Evolutionary conservation across 768 basidiomycete genomes (phyloP).

Genomic region (Daedaleopsis nitida): DNA sequence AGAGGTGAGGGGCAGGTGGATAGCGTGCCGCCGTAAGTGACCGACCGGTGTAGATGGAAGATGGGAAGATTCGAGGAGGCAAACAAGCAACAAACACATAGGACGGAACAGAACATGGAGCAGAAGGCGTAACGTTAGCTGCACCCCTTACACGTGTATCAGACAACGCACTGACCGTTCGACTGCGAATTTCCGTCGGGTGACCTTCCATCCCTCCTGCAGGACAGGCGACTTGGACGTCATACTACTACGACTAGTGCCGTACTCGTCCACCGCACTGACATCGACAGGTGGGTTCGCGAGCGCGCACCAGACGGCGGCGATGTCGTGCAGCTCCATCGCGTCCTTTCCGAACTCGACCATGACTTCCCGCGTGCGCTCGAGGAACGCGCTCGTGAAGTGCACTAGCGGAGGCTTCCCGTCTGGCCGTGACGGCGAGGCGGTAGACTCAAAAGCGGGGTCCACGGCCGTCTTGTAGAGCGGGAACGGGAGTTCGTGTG

Average conservation of each 20-base stretch:
- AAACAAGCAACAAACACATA: neutral
- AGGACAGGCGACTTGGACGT: constrained; percentile 25
- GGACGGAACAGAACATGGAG: neutral
- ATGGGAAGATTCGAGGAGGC: neutral
- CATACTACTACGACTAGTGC: neutral
- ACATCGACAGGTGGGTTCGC: constrained; percentile 55
- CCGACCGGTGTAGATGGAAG: neutral
- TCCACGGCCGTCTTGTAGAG: constrained; percentile 63
- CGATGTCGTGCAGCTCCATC: constrained; percentile 90
- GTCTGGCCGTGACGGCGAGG: constrained; percentile 45
- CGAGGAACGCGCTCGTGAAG: constrained; percentile 80
- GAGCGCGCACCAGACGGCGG: constrained; percentile 86
- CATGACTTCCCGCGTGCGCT: constrained; percentile 77
- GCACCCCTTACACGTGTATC: constrained; percentile 3
- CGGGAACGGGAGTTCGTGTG: constrained; percentile 76
- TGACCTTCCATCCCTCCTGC: constrained; percentile 57
- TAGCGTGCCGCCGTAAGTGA: too few relatives aligned
- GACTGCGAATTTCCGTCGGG: constrained; percentile 29
- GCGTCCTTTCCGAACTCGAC: constrained; percentile 77
- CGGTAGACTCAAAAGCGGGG: constrained; percentile 53
- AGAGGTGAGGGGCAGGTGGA: too few relatives aligned
- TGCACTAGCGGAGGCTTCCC: constrained; percentile 65
- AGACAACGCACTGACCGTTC: constrained; percentile 44
- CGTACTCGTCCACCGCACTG: constrained; percentile 1
- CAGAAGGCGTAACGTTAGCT: neutral